Evolutionary conservation across 306 rosid genomes (phyloP).

Genomic region (Prunus dulcis): DNA sequence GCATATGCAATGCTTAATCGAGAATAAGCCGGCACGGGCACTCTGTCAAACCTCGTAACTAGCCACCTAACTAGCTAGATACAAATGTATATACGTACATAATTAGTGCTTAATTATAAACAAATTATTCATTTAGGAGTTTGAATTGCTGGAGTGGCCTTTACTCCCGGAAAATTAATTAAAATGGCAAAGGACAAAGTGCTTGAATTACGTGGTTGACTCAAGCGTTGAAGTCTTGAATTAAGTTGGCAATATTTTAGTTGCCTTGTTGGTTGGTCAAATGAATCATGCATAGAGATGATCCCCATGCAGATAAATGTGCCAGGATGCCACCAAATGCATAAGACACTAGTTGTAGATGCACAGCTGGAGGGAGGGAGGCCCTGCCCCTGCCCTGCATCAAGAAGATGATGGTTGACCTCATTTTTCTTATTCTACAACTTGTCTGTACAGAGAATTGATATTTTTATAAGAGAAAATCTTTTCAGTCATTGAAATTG

Average conservation of each 20-base stretch:
- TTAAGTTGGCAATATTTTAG: neutral
- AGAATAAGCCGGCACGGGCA: neutral
- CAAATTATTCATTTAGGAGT: neutral
- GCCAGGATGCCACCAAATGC: neutral
- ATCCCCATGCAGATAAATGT: neutral
- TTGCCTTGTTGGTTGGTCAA: neutral
- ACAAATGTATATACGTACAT: neutral
- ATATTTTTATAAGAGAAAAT: neutral
- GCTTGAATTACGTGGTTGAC: conserved; percentile 5
- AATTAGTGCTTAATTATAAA: neutral
- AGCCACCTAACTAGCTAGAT: neutral
- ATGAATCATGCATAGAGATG: neutral
- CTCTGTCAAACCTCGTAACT: neutral
- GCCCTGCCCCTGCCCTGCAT: neutral
- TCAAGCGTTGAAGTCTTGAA: neutral
- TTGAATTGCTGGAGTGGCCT: neutral
- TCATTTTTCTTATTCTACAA: neutral
- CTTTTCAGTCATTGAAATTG: neutral
- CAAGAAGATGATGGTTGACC: too few species aligned
- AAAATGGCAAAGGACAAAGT: neutral
- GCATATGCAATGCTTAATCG: neutral
- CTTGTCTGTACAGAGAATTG: neutral
- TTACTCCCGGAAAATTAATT: neutral
- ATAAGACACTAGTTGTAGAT: neutral
- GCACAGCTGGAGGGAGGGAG: too few species aligned